Percentiles rank a stretch among this genome's conserved stretches.
phyloP scores from a whole-genome alignment of 768 basidiomycete species.

The Cubamyces sp. region DNA sequence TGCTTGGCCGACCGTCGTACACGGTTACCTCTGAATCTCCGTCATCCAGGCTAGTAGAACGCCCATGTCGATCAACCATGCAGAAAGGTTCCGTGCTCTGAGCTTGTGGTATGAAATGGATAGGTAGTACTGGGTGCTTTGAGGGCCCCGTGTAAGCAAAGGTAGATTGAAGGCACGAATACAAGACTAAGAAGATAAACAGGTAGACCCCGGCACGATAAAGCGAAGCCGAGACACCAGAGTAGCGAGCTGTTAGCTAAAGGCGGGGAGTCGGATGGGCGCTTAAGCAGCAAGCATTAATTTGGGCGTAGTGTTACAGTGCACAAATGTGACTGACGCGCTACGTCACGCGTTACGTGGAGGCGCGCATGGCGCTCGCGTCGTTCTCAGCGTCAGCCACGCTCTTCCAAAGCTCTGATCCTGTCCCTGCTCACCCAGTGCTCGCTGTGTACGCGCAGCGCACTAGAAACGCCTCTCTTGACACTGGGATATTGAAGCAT shows the following conservation, averaged over 20 bases:
- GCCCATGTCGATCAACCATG: background rate
- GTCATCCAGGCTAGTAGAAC: too few relatives aligned
- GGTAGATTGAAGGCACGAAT: too few relatives aligned
- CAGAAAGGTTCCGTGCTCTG: background rate
- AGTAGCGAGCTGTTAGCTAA: too few relatives aligned
- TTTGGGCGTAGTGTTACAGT: background rate
- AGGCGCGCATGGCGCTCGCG: constrained; percentile 4
- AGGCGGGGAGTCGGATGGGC: background rate
- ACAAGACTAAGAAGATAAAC: too few relatives aligned
- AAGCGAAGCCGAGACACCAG: too few relatives aligned
- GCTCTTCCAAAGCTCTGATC: background rate
- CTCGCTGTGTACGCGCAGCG: background rate
- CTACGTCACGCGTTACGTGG: constrained; percentile 19
- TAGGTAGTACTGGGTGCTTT: too few relatives aligned
- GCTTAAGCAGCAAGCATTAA: background rate
- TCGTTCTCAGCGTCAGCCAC: background rate
- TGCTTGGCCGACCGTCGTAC: constrained; percentile 9
- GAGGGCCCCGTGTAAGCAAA: too few relatives aligned
- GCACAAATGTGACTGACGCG: constrained; percentile 4
- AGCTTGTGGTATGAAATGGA: too few relatives aligned
- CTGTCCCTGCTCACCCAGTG: background rate
- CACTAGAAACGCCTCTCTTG: background rate
- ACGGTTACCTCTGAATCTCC: too few relatives aligned
- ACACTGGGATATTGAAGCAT: background rate
- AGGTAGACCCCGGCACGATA: too few relatives aligned